Conservation (phyloP, 768 basidiomycete species). For the Boletus coccyginus region DNA sequence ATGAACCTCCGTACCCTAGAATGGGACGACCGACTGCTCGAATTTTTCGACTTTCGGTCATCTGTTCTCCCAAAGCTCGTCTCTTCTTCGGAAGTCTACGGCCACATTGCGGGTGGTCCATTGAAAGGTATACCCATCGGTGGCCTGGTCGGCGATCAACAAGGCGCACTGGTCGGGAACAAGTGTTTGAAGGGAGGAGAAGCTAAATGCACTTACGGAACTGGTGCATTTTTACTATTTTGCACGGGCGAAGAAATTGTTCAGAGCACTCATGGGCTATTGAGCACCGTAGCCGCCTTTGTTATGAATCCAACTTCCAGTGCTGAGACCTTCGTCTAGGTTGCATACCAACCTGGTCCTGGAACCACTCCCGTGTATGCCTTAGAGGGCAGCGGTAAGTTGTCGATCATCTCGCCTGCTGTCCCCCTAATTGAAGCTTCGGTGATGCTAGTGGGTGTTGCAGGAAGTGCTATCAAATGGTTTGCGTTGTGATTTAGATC, state of each 20-base stretch:
- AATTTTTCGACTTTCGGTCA: conserved; percentile 79
- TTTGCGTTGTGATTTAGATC: conserved; percentile 20
- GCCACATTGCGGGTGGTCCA: conserved; percentile 62
- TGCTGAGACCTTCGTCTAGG: conserved; percentile 37
- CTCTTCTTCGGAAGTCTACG: conserved; percentile 92
- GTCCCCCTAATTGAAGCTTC: neutral
- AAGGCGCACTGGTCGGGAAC: conserved; percentile 94
- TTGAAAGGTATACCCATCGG: conserved; percentile 80
- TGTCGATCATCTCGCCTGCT: neutral
- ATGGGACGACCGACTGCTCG: conserved; percentile 81
- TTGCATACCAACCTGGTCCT: conserved; percentile 88
- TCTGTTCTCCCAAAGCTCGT: conserved; percentile 85
- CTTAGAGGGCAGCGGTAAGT: conserved; percentile 89
- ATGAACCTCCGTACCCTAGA: conserved; percentile 76
- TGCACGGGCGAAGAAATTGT: conserved; percentile 89
- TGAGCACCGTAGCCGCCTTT: conserved; percentile 68
- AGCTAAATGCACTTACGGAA: conserved; percentile 98
- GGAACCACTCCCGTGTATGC: conserved; percentile 83
- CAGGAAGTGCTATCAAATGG: conserved; percentile 95
- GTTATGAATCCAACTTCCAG: neutral
- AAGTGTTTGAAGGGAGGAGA: conserved; percentile 90
- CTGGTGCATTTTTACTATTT: conserved; percentile 94
- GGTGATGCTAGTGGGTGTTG: conserved; percentile 70
- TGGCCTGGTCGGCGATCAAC: conserved; percentile 97
- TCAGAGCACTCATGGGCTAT: conserved; percentile 78